These are phyloP conservation scores for Prunus davidiana DNA, from an alignment of 306 rosid genomes.

Conservation along the genomic window DNA sequence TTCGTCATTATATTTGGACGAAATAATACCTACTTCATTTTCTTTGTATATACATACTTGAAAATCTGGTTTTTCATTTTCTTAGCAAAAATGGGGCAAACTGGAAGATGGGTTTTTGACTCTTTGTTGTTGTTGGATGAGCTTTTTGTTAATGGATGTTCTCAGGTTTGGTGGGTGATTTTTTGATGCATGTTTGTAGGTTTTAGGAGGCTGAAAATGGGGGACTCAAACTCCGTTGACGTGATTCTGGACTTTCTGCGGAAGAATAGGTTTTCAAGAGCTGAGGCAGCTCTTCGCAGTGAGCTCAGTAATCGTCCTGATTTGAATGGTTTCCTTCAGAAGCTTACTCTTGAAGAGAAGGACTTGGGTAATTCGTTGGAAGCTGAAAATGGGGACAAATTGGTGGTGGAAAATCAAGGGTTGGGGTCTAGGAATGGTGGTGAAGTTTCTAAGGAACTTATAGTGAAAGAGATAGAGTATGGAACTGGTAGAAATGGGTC, in stretches of 20 bases:
- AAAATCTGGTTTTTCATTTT: not conserved
- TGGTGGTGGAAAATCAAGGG: conserved; percentile 45
- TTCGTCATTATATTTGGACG: not conserved
- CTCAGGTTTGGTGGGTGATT: conserved; percentile 26
- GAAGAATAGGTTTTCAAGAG: conserved; percentile 70
- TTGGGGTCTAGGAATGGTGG: conserved; percentile 33
- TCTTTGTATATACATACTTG: not conserved
- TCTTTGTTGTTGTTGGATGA: conserved; percentile 22
- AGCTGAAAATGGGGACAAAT: conserved; percentile 56
- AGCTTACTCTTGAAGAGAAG: conserved; percentile 70
- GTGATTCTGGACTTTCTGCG: conserved; percentile 80
- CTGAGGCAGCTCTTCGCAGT: conserved; percentile 90
- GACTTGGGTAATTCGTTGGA: conserved; percentile 29
- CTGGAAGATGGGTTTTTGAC: conserved; percentile 7
- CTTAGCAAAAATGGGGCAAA: conserved; percentile 14
- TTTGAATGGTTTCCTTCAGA: conserved; percentile 64
- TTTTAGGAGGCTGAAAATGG: conserved; percentile 58
- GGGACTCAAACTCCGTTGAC: conserved; percentile 70
- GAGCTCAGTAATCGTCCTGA: conserved; percentile 72
- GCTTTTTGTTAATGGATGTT: conserved; percentile 23
- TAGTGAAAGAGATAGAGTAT: conserved; percentile 94
- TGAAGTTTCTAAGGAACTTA: conserved; percentile 74
- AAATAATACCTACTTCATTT: not conserved
- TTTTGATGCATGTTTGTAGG: conserved; percentile 35
- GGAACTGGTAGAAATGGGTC: conserved; percentile 63